phyloP scores from a whole-genome alignment of 1,139 yeast species.

The Blastobotrys petasosporus region DNA sequence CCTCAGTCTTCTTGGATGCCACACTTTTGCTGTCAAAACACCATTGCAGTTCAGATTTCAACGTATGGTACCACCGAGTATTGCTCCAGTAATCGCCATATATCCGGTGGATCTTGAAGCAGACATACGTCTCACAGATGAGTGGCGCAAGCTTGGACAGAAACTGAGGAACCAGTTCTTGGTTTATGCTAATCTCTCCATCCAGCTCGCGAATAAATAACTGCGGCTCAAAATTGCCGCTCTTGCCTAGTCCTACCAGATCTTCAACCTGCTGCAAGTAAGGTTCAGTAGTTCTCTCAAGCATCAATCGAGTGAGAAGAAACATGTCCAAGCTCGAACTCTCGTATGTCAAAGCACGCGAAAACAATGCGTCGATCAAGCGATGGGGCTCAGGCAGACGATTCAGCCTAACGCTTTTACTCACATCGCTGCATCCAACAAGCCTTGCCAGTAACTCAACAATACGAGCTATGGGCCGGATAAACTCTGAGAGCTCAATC shows the following conservation, averaged over 20 bases:
- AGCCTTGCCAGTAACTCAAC: conserved; percentile 25
- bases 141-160: conserved; percentile 18
- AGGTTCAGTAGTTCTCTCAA: conserved; percentile 21
- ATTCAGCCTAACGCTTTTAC: conserved; percentile 19
- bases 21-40: conserved; percentile 8
- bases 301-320: conserved; percentile 19
- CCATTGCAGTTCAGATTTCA: conserved; percentile 14
- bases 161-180: conserved; percentile 20
- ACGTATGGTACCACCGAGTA: conserved; percentile 7
- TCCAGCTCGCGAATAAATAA: conserved; percentile 16
- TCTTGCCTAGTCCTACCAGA: conserved; percentile 22
- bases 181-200: conserved; percentile 13
- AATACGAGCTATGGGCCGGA: conserved; percentile 20
- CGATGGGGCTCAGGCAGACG: conserved; percentile 24
- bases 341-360: conserved; percentile 20
- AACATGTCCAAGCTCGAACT: conserved; percentile 19
- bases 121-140: conserved; percentile 20
- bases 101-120: conserved; percentile 16
- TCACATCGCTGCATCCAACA: conserved; percentile 30
- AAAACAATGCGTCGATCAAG: conserved; percentile 26
- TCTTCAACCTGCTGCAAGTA: conserved; percentile 23
- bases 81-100: conserved; percentile 15
- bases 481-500: conserved; percentile 16
- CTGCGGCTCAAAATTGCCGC: conserved; percentile 19
- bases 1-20: neutral